A percentile compares a stretch with the other conserved stretches of the same genome.
Conservation (phyloP, 768 basidiomycete species). For the Leucocoprinus sp. region DNA sequence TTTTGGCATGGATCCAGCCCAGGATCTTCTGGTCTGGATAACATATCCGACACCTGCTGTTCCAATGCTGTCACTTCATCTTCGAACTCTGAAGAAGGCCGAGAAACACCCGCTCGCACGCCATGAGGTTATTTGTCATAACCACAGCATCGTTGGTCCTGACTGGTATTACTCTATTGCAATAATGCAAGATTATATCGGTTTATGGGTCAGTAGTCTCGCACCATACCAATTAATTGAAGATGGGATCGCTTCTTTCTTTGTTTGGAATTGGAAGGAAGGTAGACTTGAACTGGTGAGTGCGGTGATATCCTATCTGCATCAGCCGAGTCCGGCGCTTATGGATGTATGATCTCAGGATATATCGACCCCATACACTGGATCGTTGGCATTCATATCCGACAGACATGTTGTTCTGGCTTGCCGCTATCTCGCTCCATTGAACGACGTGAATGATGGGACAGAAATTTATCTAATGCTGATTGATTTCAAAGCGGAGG, state of each 20-base stretch:
- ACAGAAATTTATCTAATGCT: conserved; percentile 21
- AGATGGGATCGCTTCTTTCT: conserved; percentile 31
- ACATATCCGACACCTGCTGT: conserved; percentile 21
- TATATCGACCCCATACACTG: conserved; percentile 25
- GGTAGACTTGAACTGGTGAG: conserved; percentile 42
- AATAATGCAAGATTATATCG: conserved; percentile 43
- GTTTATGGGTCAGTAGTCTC: no score
- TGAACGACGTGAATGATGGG: conserved; percentile 13
- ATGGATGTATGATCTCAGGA: conserved; percentile 16
- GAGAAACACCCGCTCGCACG: conserved; percentile 36
- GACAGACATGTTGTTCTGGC: conserved; percentile 31
- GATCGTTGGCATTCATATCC: conserved; percentile 35
- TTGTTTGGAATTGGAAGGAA: conserved; percentile 64
- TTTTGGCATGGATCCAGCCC: conserved; percentile 58
- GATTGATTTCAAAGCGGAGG: conserved; percentile 30
- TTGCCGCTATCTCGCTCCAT: conserved; percentile 14
- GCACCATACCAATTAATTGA: conserved; percentile 26
- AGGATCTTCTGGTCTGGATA: conserved; percentile 52
- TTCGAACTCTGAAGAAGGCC: conserved; percentile 38
- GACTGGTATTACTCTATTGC: conserved; percentile 41
- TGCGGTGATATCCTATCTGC: conserved; percentile 5
- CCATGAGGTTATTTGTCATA: conserved; percentile 24
- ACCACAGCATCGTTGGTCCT: conserved; percentile 16
- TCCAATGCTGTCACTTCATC: conserved; percentile 24
- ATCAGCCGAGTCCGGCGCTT: neutral